These are phyloP conservation scores for Echinochloa phyllopogon DNA, from an alignment of 176 grass and related monocot genomes.

Conservation along the genomic window DNA sequence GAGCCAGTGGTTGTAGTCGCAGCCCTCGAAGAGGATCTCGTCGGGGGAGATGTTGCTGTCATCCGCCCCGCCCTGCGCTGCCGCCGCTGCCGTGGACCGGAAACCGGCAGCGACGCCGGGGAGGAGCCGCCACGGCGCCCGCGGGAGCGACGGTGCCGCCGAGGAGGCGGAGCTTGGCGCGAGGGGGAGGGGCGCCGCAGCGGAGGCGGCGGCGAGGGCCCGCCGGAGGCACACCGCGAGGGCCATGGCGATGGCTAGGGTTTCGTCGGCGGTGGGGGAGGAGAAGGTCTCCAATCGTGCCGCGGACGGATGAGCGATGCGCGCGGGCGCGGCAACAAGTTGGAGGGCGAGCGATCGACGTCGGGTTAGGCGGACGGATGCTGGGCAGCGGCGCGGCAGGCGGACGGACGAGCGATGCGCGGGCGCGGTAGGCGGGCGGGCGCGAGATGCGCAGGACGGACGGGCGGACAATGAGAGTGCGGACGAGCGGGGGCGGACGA, in stretches of 20 bases:
- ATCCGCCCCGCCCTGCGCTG: slow-evolving; percentile 40
- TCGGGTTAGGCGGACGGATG: too few relatives aligned
- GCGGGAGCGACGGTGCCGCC: slow-evolving; percentile 12
- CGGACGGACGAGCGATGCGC: too few relatives aligned
- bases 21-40: slow-evolving; percentile 91
- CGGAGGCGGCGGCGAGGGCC: slow-evolving; percentile 58
- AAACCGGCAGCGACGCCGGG: slow-evolving; percentile 47
- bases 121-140: not conserved
- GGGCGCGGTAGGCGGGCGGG: too few relatives aligned
- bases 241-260: slow-evolving; percentile 61
- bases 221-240: slow-evolving; percentile 74
- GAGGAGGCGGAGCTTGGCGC: not conserved
- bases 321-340: too few relatives aligned
- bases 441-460: too few relatives aligned
- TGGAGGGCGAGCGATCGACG: too few relatives aligned
- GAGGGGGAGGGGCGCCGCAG: slow-evolving; percentile 44
- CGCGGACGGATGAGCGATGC: too few relatives aligned
- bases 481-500: too few relatives aligned
- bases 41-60: slow-evolving; percentile 68
- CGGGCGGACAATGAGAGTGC: too few relatives aligned
- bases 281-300: too few relatives aligned
- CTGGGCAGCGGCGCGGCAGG: too few relatives aligned
- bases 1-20: slow-evolving; percentile 98
- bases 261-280: slow-evolving; percentile 21
- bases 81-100: slow-evolving; percentile 53